Evolutionary conservation across 768 basidiomycete genomes (phyloP).

Genomic region (Amanita rimosa): DNA sequence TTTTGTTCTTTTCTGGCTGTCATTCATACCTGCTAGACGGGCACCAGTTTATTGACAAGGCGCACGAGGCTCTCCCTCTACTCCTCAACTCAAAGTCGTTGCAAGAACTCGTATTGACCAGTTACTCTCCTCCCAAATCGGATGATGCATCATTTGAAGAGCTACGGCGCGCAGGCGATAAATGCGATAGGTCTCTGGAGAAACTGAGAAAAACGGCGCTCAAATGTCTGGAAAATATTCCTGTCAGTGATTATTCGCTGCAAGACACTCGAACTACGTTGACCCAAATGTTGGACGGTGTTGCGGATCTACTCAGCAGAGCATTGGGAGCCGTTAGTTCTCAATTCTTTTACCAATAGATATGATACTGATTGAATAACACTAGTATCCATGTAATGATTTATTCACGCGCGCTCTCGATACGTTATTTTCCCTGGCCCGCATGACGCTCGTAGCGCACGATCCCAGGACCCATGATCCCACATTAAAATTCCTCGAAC

Average conservation of each 20-base stretch:
- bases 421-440: constrained; percentile 42
- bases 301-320: constrained; percentile 21
- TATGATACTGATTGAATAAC: constrained; percentile 7
- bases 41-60: background rate
- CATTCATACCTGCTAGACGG: background rate
- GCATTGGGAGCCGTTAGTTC: constrained; percentile 18
- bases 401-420: constrained; percentile 33
- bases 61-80: background rate
- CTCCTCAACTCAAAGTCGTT: constrained; percentile 1
- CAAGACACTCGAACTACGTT: constrained; percentile 7
- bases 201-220: constrained; percentile 39
- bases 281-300: constrained; percentile 22
- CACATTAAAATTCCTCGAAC: constrained; percentile 35
- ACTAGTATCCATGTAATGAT: constrained; percentile 6
- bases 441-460: constrained; percentile 24
- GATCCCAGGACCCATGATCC: constrained; percentile 35
- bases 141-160: constrained; percentile 18
- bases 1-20: background rate
- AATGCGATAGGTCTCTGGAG: constrained; percentile 52
- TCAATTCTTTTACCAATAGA: too few species aligned
- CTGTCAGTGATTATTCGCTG: background rate
- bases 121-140: background rate
- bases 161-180: constrained; percentile 27
- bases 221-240: constrained; percentile 30
- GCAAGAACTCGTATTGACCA: constrained; percentile 2